phyloP scores from a whole-genome alignment of 306 rosid species.

The Sesbania bispinosa region DNA sequence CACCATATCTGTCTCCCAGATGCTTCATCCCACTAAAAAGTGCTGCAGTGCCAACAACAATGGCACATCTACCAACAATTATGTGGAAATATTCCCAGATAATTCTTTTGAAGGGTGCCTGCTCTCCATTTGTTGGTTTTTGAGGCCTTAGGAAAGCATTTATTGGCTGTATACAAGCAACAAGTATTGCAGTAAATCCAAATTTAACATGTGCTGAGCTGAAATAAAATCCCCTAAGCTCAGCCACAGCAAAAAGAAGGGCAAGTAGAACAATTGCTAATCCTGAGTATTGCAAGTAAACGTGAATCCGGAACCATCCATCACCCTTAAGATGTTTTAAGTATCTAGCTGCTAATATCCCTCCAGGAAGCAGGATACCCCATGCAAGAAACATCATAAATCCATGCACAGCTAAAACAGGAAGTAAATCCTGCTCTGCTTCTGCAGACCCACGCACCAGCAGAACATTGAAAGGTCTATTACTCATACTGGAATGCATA shows the following conservation, averaged over 20 bases:
- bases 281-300: slow-evolving; percentile 85
- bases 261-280: slow-evolving; percentile 67
- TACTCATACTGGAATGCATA: slow-evolving; percentile 78
- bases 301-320: slow-evolving; percentile 82
- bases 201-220: slow-evolving; percentile 74
- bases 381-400: slow-evolving; percentile 92
- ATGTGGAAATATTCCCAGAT: slow-evolving; percentile 74
- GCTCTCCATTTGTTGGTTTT: slow-evolving; percentile 54
- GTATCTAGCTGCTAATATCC: slow-evolving; percentile 77
- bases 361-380: slow-evolving; percentile 88
- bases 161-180: slow-evolving; percentile 68
- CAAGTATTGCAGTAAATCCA: slow-evolving; percentile 55
- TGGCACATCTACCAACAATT: slow-evolving; percentile 60
- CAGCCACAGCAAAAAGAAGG: slow-evolving; percentile 85
- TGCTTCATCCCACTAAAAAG: slow-evolving; percentile 62
- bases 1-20: slow-evolving; percentile 65
- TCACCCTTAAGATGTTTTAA: slow-evolving; percentile 86
- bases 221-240: slow-evolving; percentile 70
- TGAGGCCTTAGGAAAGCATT: slow-evolving; percentile 67
- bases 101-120: slow-evolving; percentile 48
- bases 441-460: slow-evolving; percentile 84
- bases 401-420: slow-evolving; percentile 85
- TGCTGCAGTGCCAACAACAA: slow-evolving; percentile 63
- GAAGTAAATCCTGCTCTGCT: slow-evolving; percentile 85
- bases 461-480: slow-evolving; percentile 57